phyloP scores from a whole-genome alignment of 2,329 filamentous ascomycete species.

The Didymella glomerata region DNA sequence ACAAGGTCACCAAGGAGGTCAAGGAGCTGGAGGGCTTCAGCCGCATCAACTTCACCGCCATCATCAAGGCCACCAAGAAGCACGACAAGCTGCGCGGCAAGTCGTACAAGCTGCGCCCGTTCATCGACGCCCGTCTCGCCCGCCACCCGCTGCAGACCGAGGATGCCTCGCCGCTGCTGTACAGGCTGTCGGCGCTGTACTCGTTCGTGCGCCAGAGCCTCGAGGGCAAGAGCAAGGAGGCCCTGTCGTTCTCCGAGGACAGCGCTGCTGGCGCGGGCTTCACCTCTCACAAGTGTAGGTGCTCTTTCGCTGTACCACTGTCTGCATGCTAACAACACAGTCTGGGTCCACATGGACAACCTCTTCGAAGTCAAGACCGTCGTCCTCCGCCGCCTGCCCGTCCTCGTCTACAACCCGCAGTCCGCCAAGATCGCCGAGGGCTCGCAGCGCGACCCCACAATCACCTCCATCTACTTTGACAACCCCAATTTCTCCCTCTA shows the following conservation, averaged over 20 bases:
- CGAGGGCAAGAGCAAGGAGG: conserved; percentile 63
- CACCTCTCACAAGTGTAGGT: conserved; percentile 84
- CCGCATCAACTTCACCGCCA: conserved; percentile 95
- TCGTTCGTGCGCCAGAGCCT: conserved; percentile 88
- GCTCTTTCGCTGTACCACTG: too few species aligned
- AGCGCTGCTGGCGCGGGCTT: conserved; percentile 68
- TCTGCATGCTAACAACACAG: conserved; percentile 50
- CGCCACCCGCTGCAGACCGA: conserved; percentile 94
- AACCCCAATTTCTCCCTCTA: conserved; percentile 87
- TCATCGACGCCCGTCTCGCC: conserved; percentile 90
- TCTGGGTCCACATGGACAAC: conserved; percentile 97
- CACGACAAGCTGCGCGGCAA: conserved; percentile 92
- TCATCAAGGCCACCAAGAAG: conserved; percentile 98
- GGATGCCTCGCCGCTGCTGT: conserved; percentile 88
- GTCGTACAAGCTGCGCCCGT: conserved; percentile 85
- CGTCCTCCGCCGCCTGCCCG: conserved; percentile 87
- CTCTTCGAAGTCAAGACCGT: conserved; percentile 96
- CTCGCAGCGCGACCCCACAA: conserved; percentile 80
- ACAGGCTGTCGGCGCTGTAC: conserved; percentile 92
- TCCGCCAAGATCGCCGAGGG: conserved; percentile 82
- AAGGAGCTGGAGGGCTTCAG: conserved; percentile 95
- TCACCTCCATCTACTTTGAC: conserved; percentile 97
- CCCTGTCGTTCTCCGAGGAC: conserved; percentile 57
- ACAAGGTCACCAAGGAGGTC: conserved; percentile 87
- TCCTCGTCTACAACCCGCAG: conserved; percentile 91